Conservation (phyloP, 176 grass and related monocot genomes). For the Neostapfia colusana region DNA sequence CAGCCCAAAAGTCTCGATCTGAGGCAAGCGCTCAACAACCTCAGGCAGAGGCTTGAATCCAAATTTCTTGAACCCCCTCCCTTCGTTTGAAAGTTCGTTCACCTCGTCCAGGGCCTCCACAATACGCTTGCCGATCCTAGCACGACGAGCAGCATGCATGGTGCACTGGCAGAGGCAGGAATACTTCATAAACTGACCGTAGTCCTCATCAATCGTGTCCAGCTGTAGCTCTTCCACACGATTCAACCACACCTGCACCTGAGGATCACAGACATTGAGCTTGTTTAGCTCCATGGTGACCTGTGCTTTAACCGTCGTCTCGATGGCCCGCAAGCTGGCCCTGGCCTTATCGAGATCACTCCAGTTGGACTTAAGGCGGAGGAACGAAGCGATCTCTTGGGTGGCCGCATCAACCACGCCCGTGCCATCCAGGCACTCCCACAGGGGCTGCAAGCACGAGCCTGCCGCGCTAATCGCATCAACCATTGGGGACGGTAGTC, state of each 20-base stretch:
- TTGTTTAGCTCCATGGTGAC: conserved; percentile 24
- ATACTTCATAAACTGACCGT: neutral
- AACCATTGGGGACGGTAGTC: conserved; percentile 2
- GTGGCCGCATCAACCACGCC: conserved; percentile 23
- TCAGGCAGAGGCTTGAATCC: conserved; percentile 33
- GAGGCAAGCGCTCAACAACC: conserved; percentile 18
- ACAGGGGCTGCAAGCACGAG: conserved; percentile 31
- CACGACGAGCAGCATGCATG: conserved; percentile 25
- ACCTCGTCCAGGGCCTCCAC: conserved; percentile 38
- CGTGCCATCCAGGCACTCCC: conserved; percentile 28
- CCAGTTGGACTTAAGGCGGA: conserved; percentile 47
- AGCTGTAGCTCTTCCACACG: conserved; percentile 29
- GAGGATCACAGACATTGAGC: conserved; percentile 44
- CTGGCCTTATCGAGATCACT: conserved; percentile 28
- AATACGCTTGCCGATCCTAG: conserved; percentile 39
- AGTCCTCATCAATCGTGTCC: conserved; percentile 42
- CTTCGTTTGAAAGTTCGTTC: conserved; percentile 34
- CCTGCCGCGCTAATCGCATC: conserved; percentile 3
- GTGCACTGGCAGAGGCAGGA: conserved; percentile 53
- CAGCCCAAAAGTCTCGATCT: conserved; percentile 48
- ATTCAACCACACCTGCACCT: conserved; percentile 50
- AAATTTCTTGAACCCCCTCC: conserved; percentile 21
- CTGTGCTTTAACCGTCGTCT: neutral
- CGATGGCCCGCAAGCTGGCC: conserved; percentile 15
- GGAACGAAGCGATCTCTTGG: conserved; percentile 37